These are phyloP conservation scores for Candida caryicola DNA, from an alignment of 805 yeast genomes.

Conservation along the genomic window DNA sequence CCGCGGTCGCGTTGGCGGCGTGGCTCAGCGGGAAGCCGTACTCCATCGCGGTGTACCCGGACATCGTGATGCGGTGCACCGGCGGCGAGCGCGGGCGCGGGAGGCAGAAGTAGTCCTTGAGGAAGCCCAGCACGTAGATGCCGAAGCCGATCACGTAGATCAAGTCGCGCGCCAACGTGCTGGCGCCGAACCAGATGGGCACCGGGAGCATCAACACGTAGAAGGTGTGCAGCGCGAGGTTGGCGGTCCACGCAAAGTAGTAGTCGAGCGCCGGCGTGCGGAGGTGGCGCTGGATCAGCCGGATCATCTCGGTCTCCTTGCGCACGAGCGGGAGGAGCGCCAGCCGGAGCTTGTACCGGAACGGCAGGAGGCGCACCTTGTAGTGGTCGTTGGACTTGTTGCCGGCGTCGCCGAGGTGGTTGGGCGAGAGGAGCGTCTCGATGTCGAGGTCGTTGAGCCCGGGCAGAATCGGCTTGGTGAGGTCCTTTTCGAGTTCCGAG, in stretches of 20 bases:
- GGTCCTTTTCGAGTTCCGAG: conserved; percentile 4
- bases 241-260: conserved; percentile 85
- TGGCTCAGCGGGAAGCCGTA: conserved; percentile 95
- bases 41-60: conserved; percentile 86
- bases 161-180: conserved; percentile 56
- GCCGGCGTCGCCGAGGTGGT: conserved; percentile 61
- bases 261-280: conserved; percentile 57
- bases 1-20: conserved; percentile 90
- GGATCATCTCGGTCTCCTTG: conserved; percentile 61
- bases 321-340: conserved; percentile 55
- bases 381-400: conserved; percentile 67
- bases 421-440: conserved; percentile 11
- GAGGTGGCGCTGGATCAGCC: conserved; percentile 49
- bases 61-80: conserved; percentile 80
- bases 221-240: conserved; percentile 89
- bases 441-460: conserved; percentile 12
- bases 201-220: conserved; percentile 86
- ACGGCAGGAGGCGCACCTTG: conserved; percentile 50
- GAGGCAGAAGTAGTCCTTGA: conserved; percentile 82
- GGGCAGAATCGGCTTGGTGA: conserved; percentile 3
- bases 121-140: conserved; percentile 65
- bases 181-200: conserved; percentile 77
- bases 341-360: conserved; percentile 54
- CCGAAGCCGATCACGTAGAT: conserved; percentile 64
- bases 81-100: conserved; percentile 96